phyloP scores from a whole-genome alignment of 805 yeast genomes.

The Saccharomycopsis sp. region DNA sequence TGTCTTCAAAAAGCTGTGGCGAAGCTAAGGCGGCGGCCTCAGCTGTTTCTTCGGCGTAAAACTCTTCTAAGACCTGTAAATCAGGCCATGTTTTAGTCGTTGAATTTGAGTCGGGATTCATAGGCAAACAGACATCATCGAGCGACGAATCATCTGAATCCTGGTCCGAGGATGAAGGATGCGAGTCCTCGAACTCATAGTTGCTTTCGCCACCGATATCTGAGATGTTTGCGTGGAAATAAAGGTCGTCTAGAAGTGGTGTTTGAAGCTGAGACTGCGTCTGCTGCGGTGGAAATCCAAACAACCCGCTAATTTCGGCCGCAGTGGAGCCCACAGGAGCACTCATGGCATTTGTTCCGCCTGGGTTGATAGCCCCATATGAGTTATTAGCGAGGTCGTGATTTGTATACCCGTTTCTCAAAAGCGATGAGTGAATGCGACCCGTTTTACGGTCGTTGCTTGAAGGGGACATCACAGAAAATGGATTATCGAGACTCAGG shows the following conservation, averaged over 20 bases:
- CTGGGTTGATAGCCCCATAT: not conserved
- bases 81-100: conserved; percentile 71
- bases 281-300: not conserved
- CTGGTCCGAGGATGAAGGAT: conserved; percentile 16
- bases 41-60: conserved; percentile 57
- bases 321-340: too few relatives aligned
- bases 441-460: not conserved
- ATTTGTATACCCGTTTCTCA: not conserved
- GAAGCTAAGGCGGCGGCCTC: not conserved
- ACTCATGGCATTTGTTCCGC: too few relatives aligned
- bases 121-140: conserved; percentile 89
- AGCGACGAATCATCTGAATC: conserved; percentile 51
- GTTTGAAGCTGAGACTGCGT: not conserved
- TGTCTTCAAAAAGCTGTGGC: not conserved
- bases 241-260: conserved; percentile 15
- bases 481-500: too few relatives aligned
- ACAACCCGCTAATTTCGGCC: too few relatives aligned
- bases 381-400: not conserved
- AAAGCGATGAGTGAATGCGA: not conserved
- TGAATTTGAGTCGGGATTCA: conserved; percentile 39
- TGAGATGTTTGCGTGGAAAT: conserved; percentile 17
- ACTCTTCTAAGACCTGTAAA: conserved; percentile 64
- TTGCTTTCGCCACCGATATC: conserved; percentile 20
- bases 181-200: conserved; percentile 21
- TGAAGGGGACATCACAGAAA: not conserved